A percentile compares a stretch with the other conserved stretches of the same genome.
Conservation (phyloP, 352 stramenopile genomes). For the Poterioochromonas sp. region DNA sequence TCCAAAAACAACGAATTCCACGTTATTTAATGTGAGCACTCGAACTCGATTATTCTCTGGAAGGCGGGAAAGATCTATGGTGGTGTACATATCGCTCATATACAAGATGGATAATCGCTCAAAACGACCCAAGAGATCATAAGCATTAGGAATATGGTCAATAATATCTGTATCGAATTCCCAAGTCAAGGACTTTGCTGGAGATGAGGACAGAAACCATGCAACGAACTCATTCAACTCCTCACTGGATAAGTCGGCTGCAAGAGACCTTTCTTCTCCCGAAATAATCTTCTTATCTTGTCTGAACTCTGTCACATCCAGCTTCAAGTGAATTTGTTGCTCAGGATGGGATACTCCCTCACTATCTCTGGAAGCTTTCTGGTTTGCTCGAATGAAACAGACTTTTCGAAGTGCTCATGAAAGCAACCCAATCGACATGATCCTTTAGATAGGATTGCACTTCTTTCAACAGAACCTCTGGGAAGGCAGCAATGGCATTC, state of each 20-base stretch:
- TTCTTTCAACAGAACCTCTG: too few species aligned
- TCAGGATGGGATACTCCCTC: background rate
- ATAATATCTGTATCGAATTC: background rate
- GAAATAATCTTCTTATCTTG: too few species aligned
- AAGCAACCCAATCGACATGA: too few species aligned
- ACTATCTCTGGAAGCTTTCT: constrained; percentile 4
- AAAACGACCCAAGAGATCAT: constrained; percentile 1
- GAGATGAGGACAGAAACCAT: constrained; percentile 7
- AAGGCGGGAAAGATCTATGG: constrained; percentile 5
- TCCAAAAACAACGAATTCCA: background rate
- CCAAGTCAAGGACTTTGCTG: constrained; percentile 1
- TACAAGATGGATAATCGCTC: background rate
- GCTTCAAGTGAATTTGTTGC: constrained; percentile 10
- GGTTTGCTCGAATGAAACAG: too few species aligned
- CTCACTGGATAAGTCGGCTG: background rate
- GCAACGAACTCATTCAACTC: constrained; percentile 4
- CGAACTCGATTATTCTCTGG: constrained; percentile 1
- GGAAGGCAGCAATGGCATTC: too few species aligned
- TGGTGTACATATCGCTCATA: background rate
- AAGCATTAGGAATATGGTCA: constrained; percentile 12
- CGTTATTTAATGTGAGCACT: constrained; percentile 14
- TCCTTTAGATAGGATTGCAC: too few species aligned
- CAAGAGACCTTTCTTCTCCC: background rate
- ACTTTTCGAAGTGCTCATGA: too few species aligned
- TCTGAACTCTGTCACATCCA: constrained; percentile 6